Conservation (phyloP, 768 basidiomycete genomes). For the Kwoniella sp. region DNA sequence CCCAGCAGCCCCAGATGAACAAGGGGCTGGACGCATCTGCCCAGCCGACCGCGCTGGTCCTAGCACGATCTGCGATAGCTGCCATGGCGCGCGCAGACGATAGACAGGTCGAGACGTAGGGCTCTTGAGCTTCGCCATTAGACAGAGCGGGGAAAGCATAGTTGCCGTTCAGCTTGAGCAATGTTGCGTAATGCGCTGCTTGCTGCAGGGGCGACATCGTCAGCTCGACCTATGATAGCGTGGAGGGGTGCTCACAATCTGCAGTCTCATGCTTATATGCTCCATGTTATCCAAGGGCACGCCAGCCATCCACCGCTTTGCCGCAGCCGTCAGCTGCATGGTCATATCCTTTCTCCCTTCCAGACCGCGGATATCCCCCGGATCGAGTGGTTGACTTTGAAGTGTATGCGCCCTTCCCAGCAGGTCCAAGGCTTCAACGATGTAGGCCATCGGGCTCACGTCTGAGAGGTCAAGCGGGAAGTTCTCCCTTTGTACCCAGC, state of each 20-base stretch:
- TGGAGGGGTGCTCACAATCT: conserved; percentile 35
- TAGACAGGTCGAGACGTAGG: conserved; percentile 39
- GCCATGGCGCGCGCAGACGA: conserved; percentile 31
- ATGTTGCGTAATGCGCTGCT: conserved; percentile 43
- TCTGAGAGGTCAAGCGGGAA: conserved; percentile 6
- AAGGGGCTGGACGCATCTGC: conserved; percentile 35
- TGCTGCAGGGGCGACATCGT: conserved; percentile 23
- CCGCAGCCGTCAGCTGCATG: conserved; percentile 30
- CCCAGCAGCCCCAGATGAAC: conserved; percentile 48
- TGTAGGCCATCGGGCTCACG: conserved; percentile 41
- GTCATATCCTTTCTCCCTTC: conserved; percentile 34
- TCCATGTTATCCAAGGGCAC: conserved; percentile 25
- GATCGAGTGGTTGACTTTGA: conserved; percentile 35
- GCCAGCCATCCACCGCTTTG: conserved; percentile 36
- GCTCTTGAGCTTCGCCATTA: conserved; percentile 41
- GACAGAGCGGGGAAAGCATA: conserved; percentile 45
- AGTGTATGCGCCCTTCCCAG: conserved; percentile 44
- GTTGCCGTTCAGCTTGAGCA: conserved; percentile 46
- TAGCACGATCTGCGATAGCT: conserved; percentile 17
- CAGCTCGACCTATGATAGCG: background rate
- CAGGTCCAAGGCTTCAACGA: conserved; percentile 46
- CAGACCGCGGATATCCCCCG: conserved; percentile 37
- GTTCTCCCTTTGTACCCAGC: conserved; percentile 28
- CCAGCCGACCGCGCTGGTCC: conserved; percentile 20
- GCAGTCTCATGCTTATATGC: conserved; percentile 21